A percentile compares a stretch with the other conserved stretches of the same genome.
Evolutionary conservation across 2,329 filamentous ascomycete genomes (phyloP).

Genomic region (Hypoxylon sp.): DNA sequence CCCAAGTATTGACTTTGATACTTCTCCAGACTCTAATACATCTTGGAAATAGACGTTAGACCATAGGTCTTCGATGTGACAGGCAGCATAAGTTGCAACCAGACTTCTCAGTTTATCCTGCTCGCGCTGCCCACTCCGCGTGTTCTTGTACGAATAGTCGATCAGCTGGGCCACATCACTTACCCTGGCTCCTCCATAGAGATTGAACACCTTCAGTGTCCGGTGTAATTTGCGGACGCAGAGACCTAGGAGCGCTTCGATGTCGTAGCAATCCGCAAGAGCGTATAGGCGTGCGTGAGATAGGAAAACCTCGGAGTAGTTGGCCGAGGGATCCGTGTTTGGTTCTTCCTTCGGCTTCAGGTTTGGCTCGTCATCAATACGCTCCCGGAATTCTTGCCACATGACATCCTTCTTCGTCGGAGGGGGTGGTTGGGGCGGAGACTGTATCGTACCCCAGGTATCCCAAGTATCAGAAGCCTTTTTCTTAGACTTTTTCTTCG

Average conservation of each 20-base stretch:
- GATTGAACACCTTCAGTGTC: slow-evolving; percentile 51
- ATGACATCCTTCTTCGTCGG: slow-evolving; percentile 18
- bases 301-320: slow-evolving; percentile 54
- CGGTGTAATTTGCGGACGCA: slow-evolving; percentile 54
- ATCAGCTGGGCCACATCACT: slow-evolving; percentile 54
- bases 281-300: slow-evolving; percentile 58
- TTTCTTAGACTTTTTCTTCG: slow-evolving; percentile 4
- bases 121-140: slow-evolving; percentile 31
- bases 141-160: slow-evolving; percentile 56
- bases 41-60: slow-evolving; percentile 31
- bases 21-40: slow-evolving; percentile 32
- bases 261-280: slow-evolving; percentile 59
- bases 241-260: slow-evolving; percentile 53
- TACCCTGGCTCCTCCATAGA: slow-evolving; percentile 48
- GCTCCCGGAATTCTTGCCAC: slow-evolving; percentile 17
- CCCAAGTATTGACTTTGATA: slow-evolving; percentile 33
- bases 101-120: slow-evolving; percentile 34
- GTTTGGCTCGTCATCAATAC: background rate
- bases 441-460: too few species aligned
- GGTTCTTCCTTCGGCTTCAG: slow-evolving; percentile 7
- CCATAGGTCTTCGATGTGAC: slow-evolving; percentile 40
- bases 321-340: slow-evolving; percentile 12
- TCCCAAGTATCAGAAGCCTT: background rate
- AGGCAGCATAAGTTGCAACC: slow-evolving; percentile 37
- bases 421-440: background rate